These are phyloP conservation scores for Irpex sp. DNA, from an alignment of 1,284 basidiomycete genomes.

Conservation along the genomic window DNA sequence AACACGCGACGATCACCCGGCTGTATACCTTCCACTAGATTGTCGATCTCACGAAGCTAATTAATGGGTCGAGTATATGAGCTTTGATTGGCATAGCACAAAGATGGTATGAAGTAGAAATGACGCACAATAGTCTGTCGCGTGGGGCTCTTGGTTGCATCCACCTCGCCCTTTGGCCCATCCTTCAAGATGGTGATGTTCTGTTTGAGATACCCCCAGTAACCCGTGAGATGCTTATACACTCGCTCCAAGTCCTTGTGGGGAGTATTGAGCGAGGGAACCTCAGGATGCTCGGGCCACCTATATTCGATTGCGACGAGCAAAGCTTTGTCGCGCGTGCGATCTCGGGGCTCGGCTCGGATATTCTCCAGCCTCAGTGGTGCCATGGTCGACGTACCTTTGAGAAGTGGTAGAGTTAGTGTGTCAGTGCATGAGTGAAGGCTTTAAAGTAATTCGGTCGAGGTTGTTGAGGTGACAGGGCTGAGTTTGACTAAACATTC, in stretches of 20 bases:
- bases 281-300: neutral
- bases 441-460: neutral
- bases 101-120: neutral
- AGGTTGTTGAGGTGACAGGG: neutral
- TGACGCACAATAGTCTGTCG: neutral
- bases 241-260: conserved; percentile 4
- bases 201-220: conserved; percentile 5
- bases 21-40: neutral
- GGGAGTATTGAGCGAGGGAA: neutral
- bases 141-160: neutral
- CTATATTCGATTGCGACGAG: conserved; percentile 10
- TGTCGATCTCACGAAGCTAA: conserved; percentile 7
- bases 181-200: conserved; percentile 9
- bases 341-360: neutral
- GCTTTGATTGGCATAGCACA: too few relatives aligned
- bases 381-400: neutral
- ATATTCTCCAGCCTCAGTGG: neutral
- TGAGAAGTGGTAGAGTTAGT: too few relatives aligned
- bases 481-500: too few relatives aligned
- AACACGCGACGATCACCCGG: conserved; percentile 11
- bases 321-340: conserved; percentile 7
- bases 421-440: neutral
- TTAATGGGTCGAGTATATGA: neutral
- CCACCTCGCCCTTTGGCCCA: neutral
- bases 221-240: neutral